Evolutionary conservation across 192 early-diverging fungal species (phyloP).

Genomic region (Backusella australiensis): DNA sequence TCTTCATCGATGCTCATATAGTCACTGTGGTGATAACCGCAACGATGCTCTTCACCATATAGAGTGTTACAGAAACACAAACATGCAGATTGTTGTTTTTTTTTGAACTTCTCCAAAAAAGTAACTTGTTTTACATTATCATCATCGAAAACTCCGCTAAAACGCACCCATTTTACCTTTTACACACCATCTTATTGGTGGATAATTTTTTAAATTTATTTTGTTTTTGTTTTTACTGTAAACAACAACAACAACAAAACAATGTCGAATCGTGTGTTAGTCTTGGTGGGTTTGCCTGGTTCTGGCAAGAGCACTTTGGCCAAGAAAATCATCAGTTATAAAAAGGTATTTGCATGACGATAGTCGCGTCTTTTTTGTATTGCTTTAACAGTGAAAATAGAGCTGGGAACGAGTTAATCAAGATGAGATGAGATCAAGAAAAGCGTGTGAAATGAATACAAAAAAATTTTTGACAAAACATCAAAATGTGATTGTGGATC

Average conservation of each 20-base stretch:
- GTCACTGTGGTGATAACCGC: not conserved
- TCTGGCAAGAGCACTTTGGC: slow-evolving; percentile 76
- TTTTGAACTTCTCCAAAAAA: slow-evolving; percentile 1
- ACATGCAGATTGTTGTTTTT: not conserved
- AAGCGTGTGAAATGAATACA: slow-evolving; percentile 53
- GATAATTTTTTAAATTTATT: not conserved
- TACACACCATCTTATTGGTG: not conserved
- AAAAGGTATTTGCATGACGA: slow-evolving; percentile 18
- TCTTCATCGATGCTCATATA: not conserved
- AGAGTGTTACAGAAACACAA: slow-evolving; percentile 1
- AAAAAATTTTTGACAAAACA: slow-evolving; percentile 45
- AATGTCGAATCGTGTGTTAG: slow-evolving; percentile 41
- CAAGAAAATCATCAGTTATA: slow-evolving; percentile 40
- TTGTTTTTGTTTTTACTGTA: not conserved
- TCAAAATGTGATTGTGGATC: slow-evolving; percentile 71
- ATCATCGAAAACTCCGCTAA: not conserved
- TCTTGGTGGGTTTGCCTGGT: slow-evolving; percentile 74
- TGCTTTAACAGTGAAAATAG: not conserved
- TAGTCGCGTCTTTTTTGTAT: not conserved
- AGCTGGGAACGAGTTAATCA: slow-evolving; percentile 71
- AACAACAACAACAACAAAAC: not conserved
- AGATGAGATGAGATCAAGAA: slow-evolving; percentile 68
- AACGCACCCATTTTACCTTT: slow-evolving; percentile 20
- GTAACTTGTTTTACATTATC: slow-evolving; percentile 1
- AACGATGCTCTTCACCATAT: not conserved